A percentile compares a stretch with the other conserved stretches of the same genome.
Conservation (phyloP, 345 rosid genomes). For the Populus deltoides region DNA sequence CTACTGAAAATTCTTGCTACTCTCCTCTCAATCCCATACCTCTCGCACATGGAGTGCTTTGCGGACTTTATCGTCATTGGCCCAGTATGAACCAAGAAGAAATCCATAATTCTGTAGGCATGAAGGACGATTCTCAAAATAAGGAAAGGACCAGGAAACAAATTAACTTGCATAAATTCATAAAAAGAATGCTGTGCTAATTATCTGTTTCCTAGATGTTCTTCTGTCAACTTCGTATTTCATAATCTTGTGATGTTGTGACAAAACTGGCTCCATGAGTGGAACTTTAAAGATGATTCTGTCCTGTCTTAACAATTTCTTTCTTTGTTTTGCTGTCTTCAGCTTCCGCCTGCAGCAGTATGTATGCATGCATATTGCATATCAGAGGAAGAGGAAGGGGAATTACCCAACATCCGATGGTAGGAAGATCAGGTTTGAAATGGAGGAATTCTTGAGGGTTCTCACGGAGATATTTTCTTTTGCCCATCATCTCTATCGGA, state of each 20-base stretch:
- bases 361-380: not conserved
- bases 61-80: not conserved
- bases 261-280: not conserved
- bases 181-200: too few species aligned
- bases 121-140: too few species aligned
- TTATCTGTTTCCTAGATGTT: too few species aligned
- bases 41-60: not conserved
- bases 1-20: not conserved
- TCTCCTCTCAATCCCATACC: not conserved
- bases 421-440: slow-evolving; percentile 15
- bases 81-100: not conserved
- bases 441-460: slow-evolving; percentile 5
- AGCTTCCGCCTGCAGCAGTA: too few species aligned
- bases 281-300: too few species aligned
- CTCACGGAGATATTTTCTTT: slow-evolving; percentile 32
- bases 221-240: not conserved
- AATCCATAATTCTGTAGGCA: not conserved
- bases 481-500: slow-evolving; percentile 22
- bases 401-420: slow-evolving; percentile 38
- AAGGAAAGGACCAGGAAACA: not conserved
- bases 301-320: not conserved
- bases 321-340: too few species aligned
- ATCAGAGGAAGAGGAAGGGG: not conserved
- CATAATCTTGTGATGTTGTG: not conserved
- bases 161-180: too few species aligned